phyloP scores from a whole-genome alignment of 306 rosid genomes.

The Trifolium repens region DNA sequence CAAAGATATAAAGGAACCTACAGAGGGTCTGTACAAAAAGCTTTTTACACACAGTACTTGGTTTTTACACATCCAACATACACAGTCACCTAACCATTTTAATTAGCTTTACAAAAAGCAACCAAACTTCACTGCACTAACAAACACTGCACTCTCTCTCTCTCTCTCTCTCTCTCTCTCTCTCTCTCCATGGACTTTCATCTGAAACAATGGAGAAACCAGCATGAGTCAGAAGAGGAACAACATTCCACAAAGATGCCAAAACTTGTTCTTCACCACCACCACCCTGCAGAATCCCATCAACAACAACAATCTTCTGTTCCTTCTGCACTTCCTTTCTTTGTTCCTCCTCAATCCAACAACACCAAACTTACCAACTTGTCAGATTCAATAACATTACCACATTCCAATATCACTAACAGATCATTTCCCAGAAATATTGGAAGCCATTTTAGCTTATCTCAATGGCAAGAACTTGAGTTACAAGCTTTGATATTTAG shows the following conservation, averaged over 20 bases:
- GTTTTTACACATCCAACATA: constrained; percentile 49
- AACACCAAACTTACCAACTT: constrained; percentile 50
- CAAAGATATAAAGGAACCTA: constrained; percentile 55
- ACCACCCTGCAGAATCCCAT: constrained; percentile 48
- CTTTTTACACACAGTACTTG: constrained; percentile 45
- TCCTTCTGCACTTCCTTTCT: constrained; percentile 67
- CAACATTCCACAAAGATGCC: constrained; percentile 82
- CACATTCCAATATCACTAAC: constrained; percentile 36
- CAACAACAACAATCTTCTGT: constrained; percentile 56
- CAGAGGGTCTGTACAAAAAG: constrained; percentile 49
- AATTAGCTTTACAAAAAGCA: constrained; percentile 34
- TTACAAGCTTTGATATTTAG: constrained; percentile 88
- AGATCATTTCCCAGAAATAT: constrained; percentile 63
- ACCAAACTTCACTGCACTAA: background rate
- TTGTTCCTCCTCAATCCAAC: constrained; percentile 69
- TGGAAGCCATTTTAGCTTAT: constrained; percentile 80
- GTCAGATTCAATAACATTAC: constrained; percentile 58
- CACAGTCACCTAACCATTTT: constrained; percentile 33
- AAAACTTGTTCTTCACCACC: constrained; percentile 52
- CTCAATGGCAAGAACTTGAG: constrained; percentile 97
- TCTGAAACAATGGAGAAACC: constrained; percentile 88
- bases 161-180: constrained; percentile 51
- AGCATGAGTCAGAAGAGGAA: constrained; percentile 79
- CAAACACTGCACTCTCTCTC: too few species aligned
- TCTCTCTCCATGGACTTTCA: constrained; percentile 83